Percentiles rank a stretch among this genome's conserved stretches.
Conservation (phyloP, 1,284 basidiomycete species). For the Irpex lacteus region DNA sequence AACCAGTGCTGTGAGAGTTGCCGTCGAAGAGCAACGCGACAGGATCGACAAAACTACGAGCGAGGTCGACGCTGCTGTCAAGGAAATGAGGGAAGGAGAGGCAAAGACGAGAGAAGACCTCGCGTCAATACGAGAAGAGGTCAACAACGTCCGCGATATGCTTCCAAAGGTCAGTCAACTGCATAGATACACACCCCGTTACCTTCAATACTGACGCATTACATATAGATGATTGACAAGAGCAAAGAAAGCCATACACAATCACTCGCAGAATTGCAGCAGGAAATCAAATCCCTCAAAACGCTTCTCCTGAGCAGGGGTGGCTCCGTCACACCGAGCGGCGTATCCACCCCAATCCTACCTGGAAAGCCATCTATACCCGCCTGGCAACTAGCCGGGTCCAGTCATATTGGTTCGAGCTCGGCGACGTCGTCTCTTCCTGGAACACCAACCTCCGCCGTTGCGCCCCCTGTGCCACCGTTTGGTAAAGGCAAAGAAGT, state of each 20-base stretch:
- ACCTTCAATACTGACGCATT: neutral
- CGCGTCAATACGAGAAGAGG: constrained; percentile 88
- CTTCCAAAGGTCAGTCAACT: constrained; percentile 72
- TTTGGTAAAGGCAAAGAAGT: constrained; percentile 32
- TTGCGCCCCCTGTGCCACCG: constrained; percentile 13
- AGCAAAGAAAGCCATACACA: constrained; percentile 82
- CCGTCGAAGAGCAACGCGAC: constrained; percentile 82
- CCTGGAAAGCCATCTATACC: constrained; percentile 76
- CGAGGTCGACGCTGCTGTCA: constrained; percentile 79
- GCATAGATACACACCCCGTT: neutral
- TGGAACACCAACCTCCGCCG: constrained; percentile 12
- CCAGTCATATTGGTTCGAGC: constrained; percentile 21
- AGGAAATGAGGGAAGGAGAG: constrained; percentile 78
- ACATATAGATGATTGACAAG: constrained; percentile 85
- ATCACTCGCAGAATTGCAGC: constrained; percentile 82
- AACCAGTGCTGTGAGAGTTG: constrained; percentile 68
- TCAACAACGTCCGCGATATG: constrained; percentile 88
- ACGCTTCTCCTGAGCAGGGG: constrained; percentile 84
- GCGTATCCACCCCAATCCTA: constrained; percentile 47
- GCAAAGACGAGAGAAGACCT: constrained; percentile 84
- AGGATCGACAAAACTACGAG: constrained; percentile 76
- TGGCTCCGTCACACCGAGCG: constrained; percentile 43
- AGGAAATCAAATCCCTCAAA: constrained; percentile 94
- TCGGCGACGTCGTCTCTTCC: constrained; percentile 15
- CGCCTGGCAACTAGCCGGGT: constrained; percentile 76